These are phyloP conservation scores for Mortierella sp. DNA, from an alignment of 371 early-diverging fungal genomes.

Conservation along the genomic window DNA sequence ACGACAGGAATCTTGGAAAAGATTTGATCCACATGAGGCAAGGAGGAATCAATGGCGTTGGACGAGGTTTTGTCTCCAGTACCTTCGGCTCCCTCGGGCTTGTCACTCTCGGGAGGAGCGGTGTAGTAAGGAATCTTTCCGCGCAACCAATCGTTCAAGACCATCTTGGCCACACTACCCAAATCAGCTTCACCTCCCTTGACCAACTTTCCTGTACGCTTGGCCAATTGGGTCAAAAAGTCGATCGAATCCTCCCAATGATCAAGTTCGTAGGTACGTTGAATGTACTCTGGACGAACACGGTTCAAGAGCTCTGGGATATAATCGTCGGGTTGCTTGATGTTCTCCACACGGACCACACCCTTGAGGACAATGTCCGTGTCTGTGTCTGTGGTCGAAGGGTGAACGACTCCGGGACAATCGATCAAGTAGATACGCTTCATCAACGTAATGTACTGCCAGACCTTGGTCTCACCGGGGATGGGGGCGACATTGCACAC, in stretches of 20 bases:
- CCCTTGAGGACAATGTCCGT: slow-evolving; percentile 98
- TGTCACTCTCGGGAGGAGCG: slow-evolving; percentile 78
- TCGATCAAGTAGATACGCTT: slow-evolving; percentile 99
- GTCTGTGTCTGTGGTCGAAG: slow-evolving; percentile 86
- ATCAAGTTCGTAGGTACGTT: slow-evolving; percentile 89
- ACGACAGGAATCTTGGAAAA: slow-evolving; percentile 87
- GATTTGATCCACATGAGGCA: slow-evolving; percentile 77
- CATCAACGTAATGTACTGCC: slow-evolving; percentile 99
- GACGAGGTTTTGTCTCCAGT: slow-evolving; percentile 35
- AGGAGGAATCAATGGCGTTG: slow-evolving; percentile 21
- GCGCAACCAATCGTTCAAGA: slow-evolving; percentile 99
- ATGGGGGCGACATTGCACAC: slow-evolving; percentile 99
- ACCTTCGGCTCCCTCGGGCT: slow-evolving; percentile 31
- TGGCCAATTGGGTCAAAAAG: slow-evolving; percentile 92
- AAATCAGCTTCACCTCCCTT: slow-evolving; percentile 98
- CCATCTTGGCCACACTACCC: slow-evolving; percentile 95
- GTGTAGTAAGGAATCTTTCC: slow-evolving; percentile 98
- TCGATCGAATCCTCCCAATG: slow-evolving; percentile 88
- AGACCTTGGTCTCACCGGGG: slow-evolving; percentile 99
- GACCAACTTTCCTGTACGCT: slow-evolving; percentile 91
- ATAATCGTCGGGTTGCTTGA: slow-evolving; percentile 94
- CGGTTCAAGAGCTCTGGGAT: slow-evolving; percentile 88
- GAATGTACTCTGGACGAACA: slow-evolving; percentile 90
- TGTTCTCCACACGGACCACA: slow-evolving; percentile 97
- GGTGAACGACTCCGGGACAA: slow-evolving; percentile 99